Percentiles rank a stretch among this genome's conserved stretches.
Conservation (phyloP, 2,329 filamentous ascomycete genomes). For the Tolypocladium inflatum region DNA sequence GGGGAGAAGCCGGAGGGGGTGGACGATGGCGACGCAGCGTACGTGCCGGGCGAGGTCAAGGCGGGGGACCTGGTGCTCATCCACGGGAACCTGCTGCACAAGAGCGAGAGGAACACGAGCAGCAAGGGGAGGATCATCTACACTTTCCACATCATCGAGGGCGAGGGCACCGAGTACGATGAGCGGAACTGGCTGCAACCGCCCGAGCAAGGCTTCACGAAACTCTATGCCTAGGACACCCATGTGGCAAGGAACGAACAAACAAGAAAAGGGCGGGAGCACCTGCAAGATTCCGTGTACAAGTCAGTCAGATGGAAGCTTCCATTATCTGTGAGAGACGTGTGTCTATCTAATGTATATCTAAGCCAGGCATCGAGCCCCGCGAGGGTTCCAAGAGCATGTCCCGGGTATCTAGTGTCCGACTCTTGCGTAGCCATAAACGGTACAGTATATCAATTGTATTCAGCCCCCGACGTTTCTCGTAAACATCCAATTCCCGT, state of each 20-base stretch:
- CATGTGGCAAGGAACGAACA: background rate
- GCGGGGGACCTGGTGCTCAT: slow-evolving; percentile 87
- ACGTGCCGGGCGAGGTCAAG: slow-evolving; percentile 78
- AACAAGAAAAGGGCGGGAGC: background rate
- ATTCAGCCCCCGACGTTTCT: background rate
- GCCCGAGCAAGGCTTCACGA: slow-evolving; percentile 69
- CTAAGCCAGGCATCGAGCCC: slow-evolving; percentile 1
- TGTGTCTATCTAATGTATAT: slow-evolving; percentile 3
- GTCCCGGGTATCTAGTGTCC: slow-evolving; percentile 5
- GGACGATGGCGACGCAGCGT: slow-evolving; percentile 37
- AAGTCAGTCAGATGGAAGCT: background rate
- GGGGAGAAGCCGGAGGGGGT: slow-evolving; percentile 25
- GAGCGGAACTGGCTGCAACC: slow-evolving; percentile 89
- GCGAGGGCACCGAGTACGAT: slow-evolving; percentile 65
- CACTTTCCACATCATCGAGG: slow-evolving; percentile 95
- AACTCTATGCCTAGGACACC: slow-evolving; percentile 33
- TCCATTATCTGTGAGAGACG: background rate
- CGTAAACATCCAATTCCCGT: slow-evolving; percentile 1
- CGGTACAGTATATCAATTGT: slow-evolving; percentile 5
- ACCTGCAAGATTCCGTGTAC: background rate
- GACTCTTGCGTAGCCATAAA: slow-evolving; percentile 3
- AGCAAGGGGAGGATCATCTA: slow-evolving; percentile 86
- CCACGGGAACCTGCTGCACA: slow-evolving; percentile 90
- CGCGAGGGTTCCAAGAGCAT: slow-evolving; percentile 3
- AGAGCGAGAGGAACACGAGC: slow-evolving; percentile 89